These are phyloP conservation scores for Aegilops speltoides DNA, from an alignment of 176 grass and related monocot genomes.

Conservation along the genomic window DNA sequence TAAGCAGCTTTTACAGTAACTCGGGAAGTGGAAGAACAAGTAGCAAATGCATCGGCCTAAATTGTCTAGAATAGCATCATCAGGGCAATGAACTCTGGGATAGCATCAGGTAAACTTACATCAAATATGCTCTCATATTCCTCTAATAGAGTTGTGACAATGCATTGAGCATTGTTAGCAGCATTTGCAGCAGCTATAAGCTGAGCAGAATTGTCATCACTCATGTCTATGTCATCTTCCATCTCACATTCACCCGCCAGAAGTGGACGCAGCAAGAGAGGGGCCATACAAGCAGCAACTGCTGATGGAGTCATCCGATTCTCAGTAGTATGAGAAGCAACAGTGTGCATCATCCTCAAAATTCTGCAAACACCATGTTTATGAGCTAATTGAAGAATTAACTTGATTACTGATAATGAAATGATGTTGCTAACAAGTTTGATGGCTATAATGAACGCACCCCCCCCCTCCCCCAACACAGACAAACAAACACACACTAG, in stretches of 20 bases:
- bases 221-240: conserved; percentile 88
- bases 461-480: too few relatives aligned
- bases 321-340: conserved; percentile 80
- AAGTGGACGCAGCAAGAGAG: conserved; percentile 90
- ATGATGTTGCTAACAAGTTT: neutral
- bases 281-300: conserved; percentile 99
- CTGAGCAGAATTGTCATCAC: conserved; percentile 84
- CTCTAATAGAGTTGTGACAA: conserved; percentile 82
- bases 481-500: too few relatives aligned
- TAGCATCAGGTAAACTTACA: conserved; percentile 58
- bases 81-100: neutral
- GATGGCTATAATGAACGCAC: neutral
- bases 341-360: conserved; percentile 93
- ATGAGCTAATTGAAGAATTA: conserved; percentile 24
- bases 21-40: neutral
- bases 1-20: neutral
- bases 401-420: neutral
- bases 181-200: conserved; percentile 97
- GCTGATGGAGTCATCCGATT: conserved; percentile 95
- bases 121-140: conserved; percentile 90
- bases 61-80: conserved; percentile 16
- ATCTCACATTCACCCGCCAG: conserved; percentile 99
- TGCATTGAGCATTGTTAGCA: conserved; percentile 96
- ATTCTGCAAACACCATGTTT: conserved; percentile 54
- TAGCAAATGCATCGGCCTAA: conserved; percentile 1